Evolutionary conservation across 2,329 filamentous ascomycete genomes (phyloP).

Genomic region (Tolypocladium ophioglossoides): DNA sequence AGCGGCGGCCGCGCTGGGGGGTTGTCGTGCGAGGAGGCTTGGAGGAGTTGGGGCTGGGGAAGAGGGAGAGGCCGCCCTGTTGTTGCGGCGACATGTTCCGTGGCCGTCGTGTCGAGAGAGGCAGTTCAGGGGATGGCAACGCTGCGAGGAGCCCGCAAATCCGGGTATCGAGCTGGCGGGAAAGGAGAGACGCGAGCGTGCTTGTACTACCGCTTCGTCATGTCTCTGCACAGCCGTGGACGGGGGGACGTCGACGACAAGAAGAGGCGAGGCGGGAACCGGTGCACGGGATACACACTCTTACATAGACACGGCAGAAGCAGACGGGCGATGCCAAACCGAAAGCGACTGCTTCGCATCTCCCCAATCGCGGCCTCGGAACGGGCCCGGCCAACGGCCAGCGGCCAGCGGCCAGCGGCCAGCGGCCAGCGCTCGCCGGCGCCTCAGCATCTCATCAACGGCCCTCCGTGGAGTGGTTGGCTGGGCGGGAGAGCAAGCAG

Average conservation of each 20-base stretch:
- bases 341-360: neutral
- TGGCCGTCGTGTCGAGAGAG: neutral
- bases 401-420: too few species aligned
- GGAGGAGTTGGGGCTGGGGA: conserved; percentile 38
- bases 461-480: neutral
- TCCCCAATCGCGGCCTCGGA: neutral
- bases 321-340: neutral
- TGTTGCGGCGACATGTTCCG: neutral
- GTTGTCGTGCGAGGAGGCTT: conserved; percentile 12
- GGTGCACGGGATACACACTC: neutral
- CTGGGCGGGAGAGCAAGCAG: neutral
- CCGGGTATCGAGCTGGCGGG: neutral
- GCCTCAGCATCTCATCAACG: neutral
- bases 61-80: conserved; percentile 36
- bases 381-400: neutral
- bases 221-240: neutral
- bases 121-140: neutral
- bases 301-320: neutral
- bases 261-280: neutral
- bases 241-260: neutral
- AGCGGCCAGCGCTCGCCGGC: neutral
- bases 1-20: conserved; percentile 20
- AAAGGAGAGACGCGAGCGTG: neutral
- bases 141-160: neutral
- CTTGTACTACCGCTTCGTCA: neutral